phyloP scores from a whole-genome alignment of 139 green algal species.

The Pseudopediastrum boryanum region DNA sequence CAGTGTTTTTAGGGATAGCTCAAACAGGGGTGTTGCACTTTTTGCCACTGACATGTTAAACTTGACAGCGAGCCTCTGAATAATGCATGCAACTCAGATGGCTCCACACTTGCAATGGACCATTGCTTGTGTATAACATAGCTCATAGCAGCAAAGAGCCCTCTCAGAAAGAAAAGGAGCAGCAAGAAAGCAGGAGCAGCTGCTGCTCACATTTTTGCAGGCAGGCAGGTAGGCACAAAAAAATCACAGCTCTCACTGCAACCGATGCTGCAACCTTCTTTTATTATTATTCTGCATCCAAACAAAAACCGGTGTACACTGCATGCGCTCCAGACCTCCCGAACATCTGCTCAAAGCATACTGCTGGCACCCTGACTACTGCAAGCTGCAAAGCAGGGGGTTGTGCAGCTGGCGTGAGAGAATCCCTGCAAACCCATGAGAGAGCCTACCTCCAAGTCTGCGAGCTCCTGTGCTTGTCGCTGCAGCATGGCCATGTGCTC shows the following conservation, averaged over 20 bases:
- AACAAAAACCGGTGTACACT: no score
- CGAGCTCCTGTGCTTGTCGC: neutral
- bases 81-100: neutral
- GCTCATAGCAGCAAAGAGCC: neutral
- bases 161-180: no score
- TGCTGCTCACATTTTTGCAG: no score
- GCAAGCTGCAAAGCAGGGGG: neutral
- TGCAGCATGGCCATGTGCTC: neutral
- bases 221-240: no score
- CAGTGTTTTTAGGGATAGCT: neutral
- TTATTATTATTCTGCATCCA: no score
- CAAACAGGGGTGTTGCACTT: neutral
- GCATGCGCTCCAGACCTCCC: no score
- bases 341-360: neutral
- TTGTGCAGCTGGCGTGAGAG: neutral
- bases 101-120: neutral
- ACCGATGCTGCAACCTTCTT: no score
- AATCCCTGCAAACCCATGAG: no score
- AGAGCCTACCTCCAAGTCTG: slow-evolving; percentile 1
- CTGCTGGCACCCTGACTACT: neutral
- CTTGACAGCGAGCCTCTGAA: neutral
- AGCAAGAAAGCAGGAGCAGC: no score
- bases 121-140: neutral
- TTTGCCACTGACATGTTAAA: neutral
- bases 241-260: no score